These are phyloP conservation scores for Dendrostoma leiphaemia DNA, from an alignment of 2,329 filamentous ascomycete genomes.

Conservation along the genomic window DNA sequence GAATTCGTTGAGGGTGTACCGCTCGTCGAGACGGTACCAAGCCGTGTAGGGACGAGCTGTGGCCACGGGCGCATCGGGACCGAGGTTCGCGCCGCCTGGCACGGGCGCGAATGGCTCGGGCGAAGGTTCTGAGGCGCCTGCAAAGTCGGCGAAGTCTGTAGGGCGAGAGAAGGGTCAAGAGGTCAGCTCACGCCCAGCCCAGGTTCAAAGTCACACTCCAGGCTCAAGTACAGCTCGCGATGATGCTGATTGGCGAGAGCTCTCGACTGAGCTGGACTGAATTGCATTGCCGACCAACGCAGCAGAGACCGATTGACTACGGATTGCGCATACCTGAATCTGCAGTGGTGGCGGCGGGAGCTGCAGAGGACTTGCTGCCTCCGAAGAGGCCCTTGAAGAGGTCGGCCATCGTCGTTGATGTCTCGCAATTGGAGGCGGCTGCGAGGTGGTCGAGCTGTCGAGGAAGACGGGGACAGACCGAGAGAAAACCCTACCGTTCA, in stretches of 20 bases:
- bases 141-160: conserved; percentile 92
- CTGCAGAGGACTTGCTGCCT: conserved; percentile 54
- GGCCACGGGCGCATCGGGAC: conserved; percentile 42
- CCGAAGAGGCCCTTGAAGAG: conserved; percentile 69
- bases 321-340: conserved; percentile 60
- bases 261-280: no score
- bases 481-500: conserved; percentile 10
- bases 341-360: conserved; percentile 45
- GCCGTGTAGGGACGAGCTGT: conserved; percentile 72
- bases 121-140: conserved; percentile 68
- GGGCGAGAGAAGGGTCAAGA: conserved; percentile 17
- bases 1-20: conserved; percentile 81
- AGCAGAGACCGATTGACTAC: neutral
- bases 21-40: conserved; percentile 97
- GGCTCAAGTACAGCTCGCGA: neutral
- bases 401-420: conserved; percentile 45
- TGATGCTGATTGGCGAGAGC: neutral
- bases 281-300: no score
- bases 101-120: conserved; percentile 47
- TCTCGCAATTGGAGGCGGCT: conserved; percentile 6
- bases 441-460: conserved; percentile 11
- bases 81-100: conserved; percentile 45
- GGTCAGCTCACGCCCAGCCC: no score
- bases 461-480: conserved; percentile 1
- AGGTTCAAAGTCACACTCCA: no score